Base-by-base conservation (phyloP, 2,329 filamentous ascomycete genomes). In the Monilinia aucupariae region DNA sequence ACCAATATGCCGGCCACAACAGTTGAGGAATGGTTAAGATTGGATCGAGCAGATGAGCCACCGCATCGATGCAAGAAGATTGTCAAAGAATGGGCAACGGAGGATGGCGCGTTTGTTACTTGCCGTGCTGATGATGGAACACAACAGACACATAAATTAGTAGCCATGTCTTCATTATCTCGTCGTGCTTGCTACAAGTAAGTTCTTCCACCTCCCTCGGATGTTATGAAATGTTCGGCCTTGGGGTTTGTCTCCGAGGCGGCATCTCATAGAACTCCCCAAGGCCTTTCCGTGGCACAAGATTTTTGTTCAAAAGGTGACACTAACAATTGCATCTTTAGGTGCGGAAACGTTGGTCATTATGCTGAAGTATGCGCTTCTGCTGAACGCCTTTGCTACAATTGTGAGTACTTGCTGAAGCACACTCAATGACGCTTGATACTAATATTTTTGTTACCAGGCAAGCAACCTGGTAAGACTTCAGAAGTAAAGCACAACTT, bases 371-470 rank as follows among this genome's bases (percentile, higher is more conserved):
- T 96, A 71, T 99, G 94, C 89, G 94, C 93, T 67, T 97, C 93
- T 65, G 90, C 92, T 65, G 93, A 99, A 84, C 91, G 94, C 75
- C 89, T 99, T 74, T 99, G 94, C 88, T 99, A 99, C 82, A 99
- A 99, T 84, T 99, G 94, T 92, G 82, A 77, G 88, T 79, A 39
- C 41, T 30, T 20, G 9, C 20, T 4, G n/a, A 22, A 34, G 1
- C 13, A n/a, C 48, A 20, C n/a, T 22, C 13, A 1, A 41, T 50
- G 54, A 59, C 25, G 43, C 60, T 48, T 32, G 27, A 45, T 37
- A 56, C 53, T 64, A 63, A 66, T 39, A 22, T 53, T 50, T 65
- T 45, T 13, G 63, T 53, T 12, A 34, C 10, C 66, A 88, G 85
- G 85, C 86, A 93, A 93, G 82, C 89, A 93, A 80, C 90, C 90